These are phyloP conservation scores for Fusarium aywerte DNA, from an alignment of 2,329 filamentous ascomycete genomes.

Conservation along the genomic window DNA sequence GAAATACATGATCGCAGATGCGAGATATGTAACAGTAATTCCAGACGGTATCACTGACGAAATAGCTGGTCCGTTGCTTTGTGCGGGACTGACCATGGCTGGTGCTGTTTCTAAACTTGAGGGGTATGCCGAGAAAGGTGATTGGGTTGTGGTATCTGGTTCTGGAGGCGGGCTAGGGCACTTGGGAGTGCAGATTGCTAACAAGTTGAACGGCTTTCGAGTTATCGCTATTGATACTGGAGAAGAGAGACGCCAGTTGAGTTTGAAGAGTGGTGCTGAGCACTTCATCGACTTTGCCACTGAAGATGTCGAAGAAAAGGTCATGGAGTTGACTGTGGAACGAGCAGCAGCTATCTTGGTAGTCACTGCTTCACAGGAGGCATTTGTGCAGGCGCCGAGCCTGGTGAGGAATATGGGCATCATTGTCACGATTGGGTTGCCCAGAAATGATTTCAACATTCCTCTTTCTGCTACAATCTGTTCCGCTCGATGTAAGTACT, in stretches of 20 bases:
- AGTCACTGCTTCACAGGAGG: slow-evolving; percentile 43
- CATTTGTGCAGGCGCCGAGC: slow-evolving; percentile 39
- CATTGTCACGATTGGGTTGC: slow-evolving; percentile 44
- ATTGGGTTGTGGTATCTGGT: slow-evolving; percentile 49
- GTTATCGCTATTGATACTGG: slow-evolving; percentile 49
- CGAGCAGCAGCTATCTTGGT: slow-evolving; percentile 46
- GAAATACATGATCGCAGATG: slow-evolving; percentile 47
- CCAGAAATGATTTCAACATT: slow-evolving; percentile 44
- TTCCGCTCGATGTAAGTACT: slow-evolving; percentile 34
- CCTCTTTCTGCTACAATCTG: slow-evolving; percentile 42
- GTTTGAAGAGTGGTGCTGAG: slow-evolving; percentile 42
- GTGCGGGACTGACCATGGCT: slow-evolving; percentile 50
- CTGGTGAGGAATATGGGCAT: slow-evolving; percentile 45
- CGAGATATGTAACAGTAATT: slow-evolving; percentile 45
- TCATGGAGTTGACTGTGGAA: slow-evolving; percentile 44
- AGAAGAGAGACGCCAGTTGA: slow-evolving; percentile 34
- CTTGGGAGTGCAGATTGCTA: slow-evolving; percentile 49
- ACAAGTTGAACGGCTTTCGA: slow-evolving; percentile 25
- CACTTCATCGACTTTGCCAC: slow-evolving; percentile 45
- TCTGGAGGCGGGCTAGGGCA: slow-evolving; percentile 51
- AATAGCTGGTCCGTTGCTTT: slow-evolving; percentile 47
- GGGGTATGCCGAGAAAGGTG: slow-evolving; percentile 4
- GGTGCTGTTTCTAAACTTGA: slow-evolving; percentile 43
- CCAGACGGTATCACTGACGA: slow-evolving; percentile 34
- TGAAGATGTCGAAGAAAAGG: slow-evolving; percentile 35